Percentiles rank a stretch among this genome's conserved stretches.
Evolutionary conservation across 108 stramenopile genomes (phyloP).

Genomic region (Discostella stelligeroides): DNA sequence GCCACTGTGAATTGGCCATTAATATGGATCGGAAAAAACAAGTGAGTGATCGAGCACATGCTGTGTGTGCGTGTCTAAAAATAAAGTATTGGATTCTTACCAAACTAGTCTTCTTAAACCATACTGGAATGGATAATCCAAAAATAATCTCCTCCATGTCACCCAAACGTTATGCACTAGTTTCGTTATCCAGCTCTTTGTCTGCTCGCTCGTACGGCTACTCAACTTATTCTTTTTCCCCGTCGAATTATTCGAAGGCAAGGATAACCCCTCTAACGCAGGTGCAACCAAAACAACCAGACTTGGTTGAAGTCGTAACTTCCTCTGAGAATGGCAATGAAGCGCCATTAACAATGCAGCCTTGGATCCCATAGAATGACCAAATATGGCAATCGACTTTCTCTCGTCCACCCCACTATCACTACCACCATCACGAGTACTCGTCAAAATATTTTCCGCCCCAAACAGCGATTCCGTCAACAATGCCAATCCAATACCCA

Average conservation of each 20-base stretch:
- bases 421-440: background rate
- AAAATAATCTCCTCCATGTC: slow-evolving; percentile 30
- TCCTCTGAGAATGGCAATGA: slow-evolving; percentile 25
- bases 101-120: slow-evolving; percentile 68
- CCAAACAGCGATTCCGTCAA: slow-evolving; percentile 16
- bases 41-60: background rate
- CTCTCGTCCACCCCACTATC: slow-evolving; percentile 11
- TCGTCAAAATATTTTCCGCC: background rate
- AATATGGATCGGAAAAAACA: no score
- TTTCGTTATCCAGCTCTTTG: background rate
- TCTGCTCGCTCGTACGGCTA: background rate
- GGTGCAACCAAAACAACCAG: slow-evolving; percentile 75
- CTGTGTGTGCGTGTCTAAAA: background rate
- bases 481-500: slow-evolving; percentile 52
- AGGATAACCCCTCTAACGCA: slow-evolving; percentile 54
- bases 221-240: background rate
- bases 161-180: slow-evolving; percentile 15
- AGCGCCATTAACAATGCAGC: slow-evolving; percentile 70
- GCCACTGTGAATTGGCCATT: no score
- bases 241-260: slow-evolving; percentile 8
- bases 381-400: slow-evolving; percentile 61
- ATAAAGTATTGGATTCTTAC: slow-evolving; percentile 12
- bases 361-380: slow-evolving; percentile 79
- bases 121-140: slow-evolving; percentile 52
- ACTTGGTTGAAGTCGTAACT: slow-evolving; percentile 14